A percentile compares a stretch with the other conserved stretches of the same genome.
phyloP scores from a whole-genome alignment of 2,329 filamentous ascomycete species.

The Didymella exigua region DNA sequence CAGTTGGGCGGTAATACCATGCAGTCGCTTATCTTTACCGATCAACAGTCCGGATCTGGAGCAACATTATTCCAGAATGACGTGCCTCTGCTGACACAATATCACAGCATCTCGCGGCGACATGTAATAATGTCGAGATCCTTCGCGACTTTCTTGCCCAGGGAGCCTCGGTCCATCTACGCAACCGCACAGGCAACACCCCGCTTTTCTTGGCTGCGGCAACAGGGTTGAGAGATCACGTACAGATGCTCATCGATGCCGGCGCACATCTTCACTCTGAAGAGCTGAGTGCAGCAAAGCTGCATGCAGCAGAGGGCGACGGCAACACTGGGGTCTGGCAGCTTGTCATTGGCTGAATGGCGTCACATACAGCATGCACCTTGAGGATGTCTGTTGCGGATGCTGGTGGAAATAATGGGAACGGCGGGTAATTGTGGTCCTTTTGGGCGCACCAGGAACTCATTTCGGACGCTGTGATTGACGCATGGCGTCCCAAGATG shows the following conservation, averaged over 20 bases:
- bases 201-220: conserved; percentile 65
- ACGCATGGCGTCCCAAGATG: conserved; percentile 28
- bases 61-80: conserved; percentile 32
- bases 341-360: conserved; percentile 40
- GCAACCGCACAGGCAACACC: conserved; percentile 63
- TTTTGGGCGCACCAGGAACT: conserved; percentile 27
- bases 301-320: conserved; percentile 47
- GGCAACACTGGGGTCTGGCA: conserved; percentile 43
- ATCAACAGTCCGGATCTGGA: conserved; percentile 28
- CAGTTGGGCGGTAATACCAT: conserved; percentile 30
- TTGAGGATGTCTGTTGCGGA: conserved; percentile 3
- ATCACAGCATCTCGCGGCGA: conserved; percentile 62
- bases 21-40: conserved; percentile 40
- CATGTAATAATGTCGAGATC: conserved; percentile 60
- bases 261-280: conserved; percentile 66
- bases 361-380: conserved; percentile 6
- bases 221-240: conserved; percentile 61
- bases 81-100: conserved; percentile 18
- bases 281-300: conserved; percentile 59
- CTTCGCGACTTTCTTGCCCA: conserved; percentile 61
- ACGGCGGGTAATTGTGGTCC: conserved; percentile 38
- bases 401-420: conserved; percentile 22
- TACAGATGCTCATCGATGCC: conserved; percentile 59
- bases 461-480: conserved; percentile 22
- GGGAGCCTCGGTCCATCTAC: conserved; percentile 64